Conservation (phyloP, 257 asterid genomes). For the Ballota nigra region DNA sequence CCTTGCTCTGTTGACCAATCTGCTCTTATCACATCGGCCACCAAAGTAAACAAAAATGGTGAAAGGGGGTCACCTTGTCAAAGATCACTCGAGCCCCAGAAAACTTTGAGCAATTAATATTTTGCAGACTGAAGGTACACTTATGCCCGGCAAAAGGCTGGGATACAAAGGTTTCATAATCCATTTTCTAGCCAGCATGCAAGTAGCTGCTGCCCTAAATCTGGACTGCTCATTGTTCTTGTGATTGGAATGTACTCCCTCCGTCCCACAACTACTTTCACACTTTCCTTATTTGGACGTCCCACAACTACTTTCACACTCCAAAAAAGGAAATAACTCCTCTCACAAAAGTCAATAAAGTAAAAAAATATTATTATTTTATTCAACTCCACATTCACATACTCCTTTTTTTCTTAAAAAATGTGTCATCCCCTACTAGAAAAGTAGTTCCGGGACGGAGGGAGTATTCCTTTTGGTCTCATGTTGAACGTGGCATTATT, state of each 20-base stretch:
- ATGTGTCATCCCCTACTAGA: too few species aligned
- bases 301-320: too few species aligned
- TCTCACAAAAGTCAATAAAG: too few species aligned
- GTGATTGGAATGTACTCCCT: neutral
- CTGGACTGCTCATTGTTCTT: neutral
- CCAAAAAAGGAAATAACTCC: too few species aligned
- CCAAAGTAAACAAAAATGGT: neutral
- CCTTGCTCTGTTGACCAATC: neutral
- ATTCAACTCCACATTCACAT: too few species aligned
- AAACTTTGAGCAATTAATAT: neutral
- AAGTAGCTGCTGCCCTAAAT: neutral
- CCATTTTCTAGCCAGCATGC: conserved; percentile 13
- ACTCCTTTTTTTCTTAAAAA: too few species aligned
- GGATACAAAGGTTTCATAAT: neutral
- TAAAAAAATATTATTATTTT: too few species aligned
- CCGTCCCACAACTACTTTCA: too few species aligned
- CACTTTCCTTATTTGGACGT: too few species aligned
- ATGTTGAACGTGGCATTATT: neutral
- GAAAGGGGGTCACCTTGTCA: neutral
- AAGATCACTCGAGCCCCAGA: neutral
- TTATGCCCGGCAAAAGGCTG: neutral
- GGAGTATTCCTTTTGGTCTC: neutral
- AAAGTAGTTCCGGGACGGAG: too few species aligned
- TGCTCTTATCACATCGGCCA: neutral
- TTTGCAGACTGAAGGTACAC: neutral